phyloP scores from a whole-genome alignment of 306 rosid species.

The Oemleria cerasiformis region DNA sequence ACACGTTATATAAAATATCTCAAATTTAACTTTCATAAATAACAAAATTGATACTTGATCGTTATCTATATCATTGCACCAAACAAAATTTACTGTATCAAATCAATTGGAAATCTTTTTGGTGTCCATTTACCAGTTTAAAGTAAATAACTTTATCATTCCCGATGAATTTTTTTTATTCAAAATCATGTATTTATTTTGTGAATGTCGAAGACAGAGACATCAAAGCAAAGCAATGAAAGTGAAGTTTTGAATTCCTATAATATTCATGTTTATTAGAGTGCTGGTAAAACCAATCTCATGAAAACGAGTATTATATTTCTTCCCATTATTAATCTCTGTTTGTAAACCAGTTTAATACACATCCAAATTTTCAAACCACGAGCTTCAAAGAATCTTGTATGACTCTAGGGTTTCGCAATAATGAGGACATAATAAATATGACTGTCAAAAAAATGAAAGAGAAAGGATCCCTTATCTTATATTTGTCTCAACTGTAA shows the following conservation, averaged over 20 bases:
- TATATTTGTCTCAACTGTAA: no score
- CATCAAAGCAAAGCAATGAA: conserved; percentile 5
- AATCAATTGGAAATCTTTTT: not conserved
- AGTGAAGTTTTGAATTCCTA: conserved; percentile 12
- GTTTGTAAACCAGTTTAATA: no score
- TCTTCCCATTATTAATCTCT: not conserved
- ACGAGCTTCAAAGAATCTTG: not conserved
- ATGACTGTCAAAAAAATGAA: no score
- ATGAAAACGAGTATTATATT: not conserved
- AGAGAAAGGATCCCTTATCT: no score
- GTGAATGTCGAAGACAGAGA: conserved; percentile 7
- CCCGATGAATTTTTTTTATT: not conserved
- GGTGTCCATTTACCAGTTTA: not conserved
- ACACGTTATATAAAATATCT: no score
- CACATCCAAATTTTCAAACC: not conserved
- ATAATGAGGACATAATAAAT: not conserved
- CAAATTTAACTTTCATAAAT: no score
- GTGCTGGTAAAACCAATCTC: not conserved
- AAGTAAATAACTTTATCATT: conserved; percentile 11
- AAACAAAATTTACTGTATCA: no score
- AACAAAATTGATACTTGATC: no score
- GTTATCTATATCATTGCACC: no score
- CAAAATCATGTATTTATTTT: not conserved
- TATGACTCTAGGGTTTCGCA: not conserved
- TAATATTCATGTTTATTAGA: not conserved